Evolutionary conservation across 495 filamentous ascomycete species (phyloP).

Genomic region (Bacidia rubella): DNA sequence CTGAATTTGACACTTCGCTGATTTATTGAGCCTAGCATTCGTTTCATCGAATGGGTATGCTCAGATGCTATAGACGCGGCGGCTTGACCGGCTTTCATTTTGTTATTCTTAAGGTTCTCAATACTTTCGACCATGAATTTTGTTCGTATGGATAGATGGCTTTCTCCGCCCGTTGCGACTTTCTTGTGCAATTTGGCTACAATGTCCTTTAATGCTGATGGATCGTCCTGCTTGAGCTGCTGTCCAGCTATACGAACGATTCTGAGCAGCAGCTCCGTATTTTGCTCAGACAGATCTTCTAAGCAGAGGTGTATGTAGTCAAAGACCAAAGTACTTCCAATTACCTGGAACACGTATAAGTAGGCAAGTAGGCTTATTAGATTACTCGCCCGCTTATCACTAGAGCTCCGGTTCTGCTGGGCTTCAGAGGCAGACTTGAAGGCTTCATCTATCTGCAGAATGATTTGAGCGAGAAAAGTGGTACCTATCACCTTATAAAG

Average conservation of each 20-base stretch:
- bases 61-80: slow-evolving; percentile 53
- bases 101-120: slow-evolving; percentile 87
- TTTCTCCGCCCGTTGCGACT: slow-evolving; percentile 49
- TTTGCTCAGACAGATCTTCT: slow-evolving; percentile 63
- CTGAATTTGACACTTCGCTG: slow-evolving; percentile 51
- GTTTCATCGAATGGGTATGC: slow-evolving; percentile 74
- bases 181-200: slow-evolving; percentile 64
- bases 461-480: slow-evolving; percentile 73
- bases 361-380: slow-evolving; percentile 72
- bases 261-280: slow-evolving; percentile 79
- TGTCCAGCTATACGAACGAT: slow-evolving; percentile 68
- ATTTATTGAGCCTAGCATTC: slow-evolving; percentile 61
- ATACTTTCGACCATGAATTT: slow-evolving; percentile 98
- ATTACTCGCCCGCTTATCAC: slow-evolving; percentile 60
- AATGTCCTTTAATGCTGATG: slow-evolving; percentile 81
- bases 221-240: slow-evolving; percentile 81
- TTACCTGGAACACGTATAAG: slow-evolving; percentile 81
- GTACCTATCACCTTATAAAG: slow-evolving; percentile 74
- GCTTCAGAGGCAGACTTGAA: slow-evolving; percentile 44
- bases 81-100: slow-evolving; percentile 55
- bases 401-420: slow-evolving; percentile 32
- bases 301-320: slow-evolving; percentile 78
- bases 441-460: slow-evolving; percentile 61
- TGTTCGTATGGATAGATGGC: slow-evolving; percentile 69
- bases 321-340: slow-evolving; percentile 70